Evolutionary conservation across 2,329 filamentous ascomycete genomes (phyloP).

Genomic region (Pleoardoris graminearum): DNA sequence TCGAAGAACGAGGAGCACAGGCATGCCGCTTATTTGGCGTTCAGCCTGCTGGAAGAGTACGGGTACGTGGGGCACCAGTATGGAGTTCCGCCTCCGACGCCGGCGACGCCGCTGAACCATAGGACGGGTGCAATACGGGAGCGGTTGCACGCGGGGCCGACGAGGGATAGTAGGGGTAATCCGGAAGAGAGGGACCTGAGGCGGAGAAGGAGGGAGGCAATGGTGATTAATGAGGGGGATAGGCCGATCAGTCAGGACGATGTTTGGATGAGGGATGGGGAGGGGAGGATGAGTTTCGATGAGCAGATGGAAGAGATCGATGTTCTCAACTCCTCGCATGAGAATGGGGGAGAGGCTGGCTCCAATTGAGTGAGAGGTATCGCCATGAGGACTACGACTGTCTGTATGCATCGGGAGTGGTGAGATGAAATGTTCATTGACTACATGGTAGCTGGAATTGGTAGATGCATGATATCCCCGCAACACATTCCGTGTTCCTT

Average conservation of each 20-base stretch:
- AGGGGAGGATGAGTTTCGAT: slow-evolving; percentile 19
- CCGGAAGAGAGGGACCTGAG: slow-evolving; percentile 72
- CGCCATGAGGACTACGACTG: not conserved
- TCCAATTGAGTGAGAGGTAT: not conserved
- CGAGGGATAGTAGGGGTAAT: slow-evolving; percentile 47
- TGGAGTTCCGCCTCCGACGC: slow-evolving; percentile 8
- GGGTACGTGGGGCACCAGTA: slow-evolving; percentile 20
- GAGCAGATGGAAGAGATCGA: slow-evolving; percentile 1
- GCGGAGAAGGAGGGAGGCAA: slow-evolving; percentile 79
- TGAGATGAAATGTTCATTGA: no score
- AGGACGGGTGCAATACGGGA: slow-evolving; percentile 5
- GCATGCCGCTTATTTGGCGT: slow-evolving; percentile 29
- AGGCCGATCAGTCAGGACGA: slow-evolving; percentile 72
- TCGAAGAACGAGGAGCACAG: slow-evolving; percentile 22
- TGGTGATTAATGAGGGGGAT: slow-evolving; percentile 88
- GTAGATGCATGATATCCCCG: slow-evolving; percentile 4
- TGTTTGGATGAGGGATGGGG: slow-evolving; percentile 66
- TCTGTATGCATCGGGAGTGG: no score
- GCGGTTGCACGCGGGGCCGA: slow-evolving; percentile 27
- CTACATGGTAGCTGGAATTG: not conserved
- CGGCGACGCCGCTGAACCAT: slow-evolving; percentile 4
- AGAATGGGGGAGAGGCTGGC: not conserved
- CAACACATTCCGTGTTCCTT: not conserved
- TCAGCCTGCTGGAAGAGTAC: slow-evolving; percentile 33
- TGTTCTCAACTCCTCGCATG: no score